phyloP scores from a whole-genome alignment of 1,139 yeast species.

The Protomyces gravidus region DNA sequence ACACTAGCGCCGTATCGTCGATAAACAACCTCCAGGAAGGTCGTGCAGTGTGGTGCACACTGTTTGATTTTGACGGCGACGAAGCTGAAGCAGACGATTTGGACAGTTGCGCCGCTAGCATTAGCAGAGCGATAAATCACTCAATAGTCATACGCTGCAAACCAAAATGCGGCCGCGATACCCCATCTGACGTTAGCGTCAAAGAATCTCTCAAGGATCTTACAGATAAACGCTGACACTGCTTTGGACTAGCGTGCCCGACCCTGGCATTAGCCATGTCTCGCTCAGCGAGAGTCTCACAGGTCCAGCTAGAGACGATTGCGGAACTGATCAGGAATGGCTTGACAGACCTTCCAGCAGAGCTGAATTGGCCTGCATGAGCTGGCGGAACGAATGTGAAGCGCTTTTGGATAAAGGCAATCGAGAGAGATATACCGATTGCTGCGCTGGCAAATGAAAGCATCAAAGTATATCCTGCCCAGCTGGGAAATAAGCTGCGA shows the following conservation, averaged over 20 bases:
- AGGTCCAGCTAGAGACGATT: conserved; percentile 45
- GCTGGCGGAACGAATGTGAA: conserved; percentile 39
- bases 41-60: conserved; percentile 45
- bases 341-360: conserved; percentile 44
- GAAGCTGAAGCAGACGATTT: conserved; percentile 44
- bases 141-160: conserved; percentile 33
- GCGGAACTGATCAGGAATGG: conserved; percentile 43
- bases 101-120: conserved; percentile 34
- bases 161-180: conserved; percentile 29
- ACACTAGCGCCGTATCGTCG: conserved; percentile 44
- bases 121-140: too few species aligned
- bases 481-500: background rate
- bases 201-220: too few species aligned
- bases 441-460: background rate
- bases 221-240: conserved; percentile 41
- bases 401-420: conserved; percentile 39
- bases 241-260: conserved; percentile 37
- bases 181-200: too few species aligned
- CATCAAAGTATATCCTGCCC: background rate
- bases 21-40: conserved; percentile 46
- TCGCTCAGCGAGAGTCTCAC: conserved; percentile 28
- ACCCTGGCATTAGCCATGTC: background rate
- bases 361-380: conserved; percentile 44
- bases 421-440: background rate
- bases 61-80: conserved; percentile 45